Conservation (phyloP, 2,329 filamentous ascomycete species). For the Clonostachys byssicola region DNA sequence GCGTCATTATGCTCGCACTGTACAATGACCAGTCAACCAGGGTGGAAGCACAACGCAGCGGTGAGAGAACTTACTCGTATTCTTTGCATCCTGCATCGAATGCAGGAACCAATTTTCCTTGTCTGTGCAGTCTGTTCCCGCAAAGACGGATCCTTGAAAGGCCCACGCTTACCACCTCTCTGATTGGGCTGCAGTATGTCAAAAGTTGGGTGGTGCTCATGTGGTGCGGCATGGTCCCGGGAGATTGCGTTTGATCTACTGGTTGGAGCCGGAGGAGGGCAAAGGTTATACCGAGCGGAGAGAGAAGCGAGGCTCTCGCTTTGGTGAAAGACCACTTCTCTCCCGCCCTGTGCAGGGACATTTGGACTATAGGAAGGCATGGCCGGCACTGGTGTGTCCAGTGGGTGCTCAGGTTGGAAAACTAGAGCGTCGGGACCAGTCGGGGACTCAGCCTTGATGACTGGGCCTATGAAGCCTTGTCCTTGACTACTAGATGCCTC, state of each 20-base stretch:
- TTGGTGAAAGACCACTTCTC: no score
- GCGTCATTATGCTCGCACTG: slow-evolving; percentile 49
- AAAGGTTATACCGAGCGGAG: background rate
- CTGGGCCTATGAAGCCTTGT: no score
- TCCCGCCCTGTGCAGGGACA: no score
- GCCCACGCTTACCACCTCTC: slow-evolving; percentile 36
- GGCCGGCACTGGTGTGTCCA: no score
- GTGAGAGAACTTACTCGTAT: slow-evolving; percentile 45
- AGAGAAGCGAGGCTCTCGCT: no score
- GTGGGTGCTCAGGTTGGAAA: no score
- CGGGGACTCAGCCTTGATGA: no score
- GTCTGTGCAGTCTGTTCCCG: slow-evolving; percentile 53
- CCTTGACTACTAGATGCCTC: no score
- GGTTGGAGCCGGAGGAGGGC: background rate
- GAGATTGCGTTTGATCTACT: slow-evolving; percentile 2
- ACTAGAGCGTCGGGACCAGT: no score
- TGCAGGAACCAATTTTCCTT: slow-evolving; percentile 53
- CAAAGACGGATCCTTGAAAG: slow-evolving; percentile 47
- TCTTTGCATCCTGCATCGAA: slow-evolving; percentile 58
- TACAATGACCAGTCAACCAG: background rate
- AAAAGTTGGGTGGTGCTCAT: slow-evolving; percentile 16
- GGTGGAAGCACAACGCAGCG: background rate
- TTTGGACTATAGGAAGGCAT: no score
- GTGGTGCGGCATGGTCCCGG: slow-evolving; percentile 9
- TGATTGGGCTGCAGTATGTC: slow-evolving; percentile 21